Conservation (phyloP, 1,284 basidiomycete genomes). For the Schizopora paradoxa region DNA sequence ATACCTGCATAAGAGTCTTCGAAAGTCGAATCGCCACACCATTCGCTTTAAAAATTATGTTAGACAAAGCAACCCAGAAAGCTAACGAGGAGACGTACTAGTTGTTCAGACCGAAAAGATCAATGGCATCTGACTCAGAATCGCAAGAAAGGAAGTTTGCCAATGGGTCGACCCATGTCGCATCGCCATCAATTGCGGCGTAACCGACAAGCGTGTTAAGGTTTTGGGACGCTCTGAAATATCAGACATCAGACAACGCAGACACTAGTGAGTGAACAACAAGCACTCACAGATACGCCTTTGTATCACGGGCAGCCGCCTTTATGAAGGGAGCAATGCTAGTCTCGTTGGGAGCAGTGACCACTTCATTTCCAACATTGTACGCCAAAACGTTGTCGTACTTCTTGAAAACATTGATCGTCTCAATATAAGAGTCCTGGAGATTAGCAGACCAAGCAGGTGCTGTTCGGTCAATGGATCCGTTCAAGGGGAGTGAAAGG, state of each 20-base stretch:
- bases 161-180: slow-evolving; percentile 61
- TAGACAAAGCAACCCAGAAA: slow-evolving; percentile 12
- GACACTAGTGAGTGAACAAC: not conserved
- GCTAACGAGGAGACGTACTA: slow-evolving; percentile 45
- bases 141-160: slow-evolving; percentile 84
- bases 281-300: slow-evolving; percentile 64
- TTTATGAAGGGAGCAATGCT: slow-evolving; percentile 78
- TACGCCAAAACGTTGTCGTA: slow-evolving; percentile 82
- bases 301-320: slow-evolving; percentile 84
- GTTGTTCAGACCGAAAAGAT: slow-evolving; percentile 80
- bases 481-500: slow-evolving; percentile 78
- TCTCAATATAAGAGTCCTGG: slow-evolving; percentile 73
- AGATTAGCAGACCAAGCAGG: slow-evolving; percentile 84
- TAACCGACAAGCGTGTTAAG: slow-evolving; percentile 77
- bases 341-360: slow-evolving; percentile 54
- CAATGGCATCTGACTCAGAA: slow-evolving; percentile 63
- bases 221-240: slow-evolving; percentile 54
- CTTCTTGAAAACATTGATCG: slow-evolving; percentile 74
- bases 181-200: slow-evolving; percentile 74
- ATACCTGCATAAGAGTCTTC: slow-evolving; percentile 48
- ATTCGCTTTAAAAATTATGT: slow-evolving; percentile 45
- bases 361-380: slow-evolving; percentile 90
- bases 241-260: slow-evolving; percentile 6
- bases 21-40: slow-evolving; percentile 73
- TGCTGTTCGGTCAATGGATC: slow-evolving; percentile 72